A percentile compares a stretch with the other conserved stretches of the same genome.
phyloP scores from a whole-genome alignment of 345 rosid genomes.

The Eucalyptus regnans region DNA sequence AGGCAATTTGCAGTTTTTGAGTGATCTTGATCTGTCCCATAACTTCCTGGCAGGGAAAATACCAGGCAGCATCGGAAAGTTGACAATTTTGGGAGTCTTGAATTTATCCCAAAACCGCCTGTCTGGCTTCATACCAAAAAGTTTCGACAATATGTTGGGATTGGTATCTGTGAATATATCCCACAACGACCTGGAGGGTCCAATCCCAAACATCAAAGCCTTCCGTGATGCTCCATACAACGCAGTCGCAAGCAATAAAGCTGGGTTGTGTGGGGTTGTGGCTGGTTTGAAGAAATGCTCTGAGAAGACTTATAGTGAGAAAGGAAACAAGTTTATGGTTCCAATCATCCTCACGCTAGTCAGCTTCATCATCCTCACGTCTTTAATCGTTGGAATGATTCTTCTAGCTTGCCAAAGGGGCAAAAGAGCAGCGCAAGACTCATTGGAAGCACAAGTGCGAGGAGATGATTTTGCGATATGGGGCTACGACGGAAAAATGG shows the following conservation, averaged over 20 bases:
- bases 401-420: background rate
- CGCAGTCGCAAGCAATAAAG: background rate
- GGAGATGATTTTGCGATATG: background rate
- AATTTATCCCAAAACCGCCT: constrained; percentile 8
- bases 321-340: background rate
- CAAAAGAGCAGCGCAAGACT: background rate
- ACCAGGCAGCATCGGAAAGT: background rate
- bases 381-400: background rate
- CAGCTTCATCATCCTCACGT: background rate
- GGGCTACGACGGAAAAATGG: background rate
- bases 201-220: background rate
- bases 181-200: background rate
- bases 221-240: background rate
- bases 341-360: rapidly evolving
- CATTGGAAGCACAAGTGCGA: rapidly evolving
- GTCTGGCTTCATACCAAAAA: background rate
- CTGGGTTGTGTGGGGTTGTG: background rate
- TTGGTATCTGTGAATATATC: constrained; percentile 5
- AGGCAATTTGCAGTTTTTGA: background rate
- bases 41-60: background rate
- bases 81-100: background rate
- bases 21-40: background rate
- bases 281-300: background rate
- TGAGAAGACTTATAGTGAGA: background rate
- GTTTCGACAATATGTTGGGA: background rate